Conservation (phyloP, 768 basidiomycete species). For the Amyloporia xantha region DNA sequence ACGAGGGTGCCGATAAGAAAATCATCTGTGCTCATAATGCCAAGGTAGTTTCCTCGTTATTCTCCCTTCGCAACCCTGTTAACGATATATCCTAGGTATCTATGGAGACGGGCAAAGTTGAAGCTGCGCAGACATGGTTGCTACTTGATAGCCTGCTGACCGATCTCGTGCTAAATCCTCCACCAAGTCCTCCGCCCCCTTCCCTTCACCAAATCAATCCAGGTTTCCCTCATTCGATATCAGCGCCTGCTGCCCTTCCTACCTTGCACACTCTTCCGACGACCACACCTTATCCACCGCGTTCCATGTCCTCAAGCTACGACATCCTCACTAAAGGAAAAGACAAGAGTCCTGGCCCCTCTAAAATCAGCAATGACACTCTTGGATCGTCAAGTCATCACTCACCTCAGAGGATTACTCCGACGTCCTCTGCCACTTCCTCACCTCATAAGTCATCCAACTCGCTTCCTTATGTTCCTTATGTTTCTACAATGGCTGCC, state of each 20-base stretch:
- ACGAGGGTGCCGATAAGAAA: constrained; percentile 40
- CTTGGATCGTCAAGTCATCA: constrained; percentile 11
- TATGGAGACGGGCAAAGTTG: constrained; percentile 45
- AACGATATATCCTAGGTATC: too few relatives aligned
- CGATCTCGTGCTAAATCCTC: constrained; percentile 38
- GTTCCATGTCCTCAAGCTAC: constrained; percentile 9
- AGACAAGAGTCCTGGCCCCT: constrained; percentile 15
- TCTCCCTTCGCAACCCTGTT: too few relatives aligned
- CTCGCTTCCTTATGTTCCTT: constrained; percentile 14
- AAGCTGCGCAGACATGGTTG: constrained; percentile 62
- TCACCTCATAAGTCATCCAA: constrained; percentile 17
- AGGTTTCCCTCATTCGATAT: constrained; percentile 30
- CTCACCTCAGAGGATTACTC: constrained; percentile 17
- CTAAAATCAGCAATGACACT: constrained; percentile 9
- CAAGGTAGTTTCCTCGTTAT: too few relatives aligned
- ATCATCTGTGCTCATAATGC: constrained; percentile 57
- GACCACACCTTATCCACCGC: constrained; percentile 11
- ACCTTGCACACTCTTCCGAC: constrained; percentile 20
- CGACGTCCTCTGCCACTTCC: constrained; percentile 19
- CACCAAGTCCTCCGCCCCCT: constrained; percentile 21
- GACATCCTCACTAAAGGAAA: not conserved
- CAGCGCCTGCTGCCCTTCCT: constrained; percentile 36
- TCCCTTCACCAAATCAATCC: constrained; percentile 18
- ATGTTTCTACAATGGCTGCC: too few relatives aligned
- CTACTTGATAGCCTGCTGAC: constrained; percentile 52